phyloP scores from a whole-genome alignment of 192 early-diverging fungal genomes.

The Funneliformis geosporum region DNA sequence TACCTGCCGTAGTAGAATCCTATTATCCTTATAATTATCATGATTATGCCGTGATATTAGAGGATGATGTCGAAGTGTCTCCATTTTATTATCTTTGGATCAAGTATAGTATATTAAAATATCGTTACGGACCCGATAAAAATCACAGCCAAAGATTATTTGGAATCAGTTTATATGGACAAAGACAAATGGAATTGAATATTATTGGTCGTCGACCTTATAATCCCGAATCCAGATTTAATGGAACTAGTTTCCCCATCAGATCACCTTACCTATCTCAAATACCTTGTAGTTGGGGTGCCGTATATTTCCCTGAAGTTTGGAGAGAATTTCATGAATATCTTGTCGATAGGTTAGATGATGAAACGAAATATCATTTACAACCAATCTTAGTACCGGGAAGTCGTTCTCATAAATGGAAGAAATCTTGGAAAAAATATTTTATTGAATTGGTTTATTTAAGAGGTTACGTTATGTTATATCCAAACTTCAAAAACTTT shows the following conservation, averaged over 20 bases:
- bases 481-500: slow-evolving; percentile 61
- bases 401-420: slow-evolving; percentile 57
- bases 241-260: slow-evolving; percentile 42
- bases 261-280: slow-evolving; percentile 56
- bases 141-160: slow-evolving; percentile 45
- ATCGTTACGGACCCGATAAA: slow-evolving; percentile 48
- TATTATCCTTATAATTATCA: slow-evolving; percentile 58
- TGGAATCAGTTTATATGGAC: slow-evolving; percentile 62
- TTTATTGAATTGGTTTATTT: slow-evolving; percentile 65
- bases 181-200: slow-evolving; percentile 53
- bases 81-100: slow-evolving; percentile 61
- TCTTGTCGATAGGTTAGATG: slow-evolving; percentile 49
- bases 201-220: slow-evolving; percentile 52
- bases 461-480: slow-evolving; percentile 64
- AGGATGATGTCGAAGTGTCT: slow-evolving; percentile 64
- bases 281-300: slow-evolving; percentile 66
- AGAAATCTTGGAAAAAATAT: slow-evolving; percentile 62
- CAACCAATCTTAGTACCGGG: slow-evolving; percentile 56
- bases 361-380: slow-evolving; percentile 42
- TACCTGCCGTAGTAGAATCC: slow-evolving; percentile 59
- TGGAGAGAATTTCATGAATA: slow-evolving; percentile 65
- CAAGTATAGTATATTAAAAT: slow-evolving; percentile 57
- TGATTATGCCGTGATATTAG: slow-evolving; percentile 60
- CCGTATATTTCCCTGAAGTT: slow-evolving; percentile 61
- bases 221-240: slow-evolving; percentile 50